Base-by-base conservation (phyloP, 345 rosid genomes). In the Excoecaria cochinchinensis region DNA sequence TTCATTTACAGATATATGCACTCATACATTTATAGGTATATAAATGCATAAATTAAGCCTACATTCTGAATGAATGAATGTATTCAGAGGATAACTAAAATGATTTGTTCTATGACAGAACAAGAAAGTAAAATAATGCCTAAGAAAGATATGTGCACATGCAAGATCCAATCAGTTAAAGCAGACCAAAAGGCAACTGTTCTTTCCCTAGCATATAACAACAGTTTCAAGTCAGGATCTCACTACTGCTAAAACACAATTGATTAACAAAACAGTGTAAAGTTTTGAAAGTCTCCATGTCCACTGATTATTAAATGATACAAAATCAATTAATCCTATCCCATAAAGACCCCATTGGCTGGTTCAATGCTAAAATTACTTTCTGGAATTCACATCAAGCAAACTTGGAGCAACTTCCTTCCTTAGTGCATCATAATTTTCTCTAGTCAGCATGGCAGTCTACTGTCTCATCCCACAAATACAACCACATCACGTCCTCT, bases 401-500 rank as follows among this genome's bases (percentile, higher is more conserved):
- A 51, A 51, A 42, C 76, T 22, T 15, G 15, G 24, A 62, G 39
- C 46, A 19, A 56, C 69, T 59, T 51, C 13, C 36, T 25, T 63
- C 4, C 38, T 42, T 22, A 31, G 12, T 58, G 60, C 24, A 14
- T 67, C 6, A 31, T 21, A 51, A 57, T 2, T 24, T 67, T 57
- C 10, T 15, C 24, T 13, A 17, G 48, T 31, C 42, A 39, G 53
- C 9, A 46, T 8, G 61, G 19, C 39, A 14, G 47, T 4, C 1
- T 42, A 67, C 36, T 17, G 21, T 44, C 25, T 57, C 74, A 74
- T 74, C 56, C 51, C 66, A 53, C 25, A 57, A 73, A 60, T 39
- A 31, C 16, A 38, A 44, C 65, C 13, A 19, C 4, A 25, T 12
- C 38, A 61, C 1, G 60, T 21, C 42, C 50, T n/a, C 39, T n/a